Evolutionary conservation across 2,329 filamentous ascomycete genomes (phyloP).

Genomic region (Fusarium foetens): DNA sequence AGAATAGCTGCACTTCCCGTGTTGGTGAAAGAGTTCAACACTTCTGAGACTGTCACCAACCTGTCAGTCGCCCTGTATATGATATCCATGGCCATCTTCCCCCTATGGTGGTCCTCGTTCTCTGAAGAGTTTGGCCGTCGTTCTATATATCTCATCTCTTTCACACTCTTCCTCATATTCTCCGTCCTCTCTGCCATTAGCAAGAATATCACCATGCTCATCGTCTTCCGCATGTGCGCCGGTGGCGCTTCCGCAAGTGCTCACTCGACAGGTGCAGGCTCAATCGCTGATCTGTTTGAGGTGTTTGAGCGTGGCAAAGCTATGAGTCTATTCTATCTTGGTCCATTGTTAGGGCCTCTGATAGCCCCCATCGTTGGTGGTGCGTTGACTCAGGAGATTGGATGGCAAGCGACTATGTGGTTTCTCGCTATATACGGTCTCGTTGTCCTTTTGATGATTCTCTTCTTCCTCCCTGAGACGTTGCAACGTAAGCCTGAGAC

Average conservation of each 20-base stretch:
- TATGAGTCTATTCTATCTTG: constrained; percentile 87
- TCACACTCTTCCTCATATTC: constrained; percentile 77
- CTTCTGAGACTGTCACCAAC: constrained; percentile 75
- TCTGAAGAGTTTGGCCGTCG: constrained; percentile 78
- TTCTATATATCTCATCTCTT: constrained; percentile 81
- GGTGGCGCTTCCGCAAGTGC: constrained; percentile 84
- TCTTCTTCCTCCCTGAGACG: constrained; percentile 74
- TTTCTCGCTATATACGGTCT: constrained; percentile 78
- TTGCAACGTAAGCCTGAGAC: constrained; percentile 52
- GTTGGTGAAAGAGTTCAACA: constrained; percentile 70
- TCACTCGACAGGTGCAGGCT: constrained; percentile 84
- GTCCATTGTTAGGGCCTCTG: constrained; percentile 78
- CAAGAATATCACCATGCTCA: constrained; percentile 77
- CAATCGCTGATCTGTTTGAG: constrained; percentile 85
- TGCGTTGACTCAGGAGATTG: constrained; percentile 72
- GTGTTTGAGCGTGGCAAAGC: constrained; percentile 75
- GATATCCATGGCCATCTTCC: constrained; percentile 85
- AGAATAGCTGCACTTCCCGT: constrained; percentile 72
- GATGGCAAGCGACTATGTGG: constrained; percentile 83
- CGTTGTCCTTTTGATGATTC: constrained; percentile 63
- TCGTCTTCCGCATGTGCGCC: constrained; percentile 77
- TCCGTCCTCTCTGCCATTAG: constrained; percentile 75
- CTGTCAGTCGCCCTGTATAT: constrained; percentile 83
- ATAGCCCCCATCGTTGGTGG: constrained; percentile 82
- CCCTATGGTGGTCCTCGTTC: constrained; percentile 87